These are phyloP conservation scores for Teunomyces barrocoloradensis DNA, from an alignment of 805 yeast species.

Conservation along the genomic window DNA sequence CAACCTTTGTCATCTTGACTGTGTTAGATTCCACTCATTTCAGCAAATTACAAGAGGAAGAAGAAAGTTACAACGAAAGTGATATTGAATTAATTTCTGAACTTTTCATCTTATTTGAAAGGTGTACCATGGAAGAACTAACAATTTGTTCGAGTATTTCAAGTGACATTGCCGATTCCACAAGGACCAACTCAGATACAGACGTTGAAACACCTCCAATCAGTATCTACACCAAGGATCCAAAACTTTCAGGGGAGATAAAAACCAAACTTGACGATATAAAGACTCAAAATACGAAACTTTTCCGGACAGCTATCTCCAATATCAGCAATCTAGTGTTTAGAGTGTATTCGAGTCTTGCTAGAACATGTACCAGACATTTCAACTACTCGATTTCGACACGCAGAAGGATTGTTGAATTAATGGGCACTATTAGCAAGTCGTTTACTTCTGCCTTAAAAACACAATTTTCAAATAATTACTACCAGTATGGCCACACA, in stretches of 20 bases:
- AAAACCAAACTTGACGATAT: not conserved
- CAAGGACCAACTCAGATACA: conserved; percentile 30
- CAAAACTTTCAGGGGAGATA: not conserved
- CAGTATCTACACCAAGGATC: conserved; percentile 42
- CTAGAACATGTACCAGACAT: not conserved
- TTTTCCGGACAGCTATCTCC: not conserved
- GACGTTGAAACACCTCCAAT: conserved; percentile 36
- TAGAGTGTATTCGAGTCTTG: not conserved
- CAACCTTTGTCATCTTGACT: not conserved
- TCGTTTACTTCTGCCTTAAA: conserved; percentile 26
- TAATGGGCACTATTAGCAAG: conserved; percentile 26
- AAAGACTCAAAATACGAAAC: not conserved
- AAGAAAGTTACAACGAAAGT: conserved; percentile 36
- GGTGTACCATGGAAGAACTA: conserved; percentile 58
- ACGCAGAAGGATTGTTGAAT: conserved; percentile 40
- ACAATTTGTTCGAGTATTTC: conserved; percentile 50
- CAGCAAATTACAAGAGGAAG: conserved; percentile 28
- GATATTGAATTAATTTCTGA: conserved; percentile 40
- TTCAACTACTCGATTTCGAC: conserved; percentile 16
- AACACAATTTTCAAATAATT: conserved; percentile 15
- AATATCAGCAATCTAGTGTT: not conserved
- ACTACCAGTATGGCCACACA: conserved; percentile 22
- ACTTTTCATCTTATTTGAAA: conserved; percentile 38
- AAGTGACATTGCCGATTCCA: conserved; percentile 40
- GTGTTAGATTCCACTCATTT: not conserved